Evolutionary conservation across 2,329 filamentous ascomycete species (phyloP), one percentile per base, ranked within the genome.

Genomic region (Epichloe festucae): DNA sequence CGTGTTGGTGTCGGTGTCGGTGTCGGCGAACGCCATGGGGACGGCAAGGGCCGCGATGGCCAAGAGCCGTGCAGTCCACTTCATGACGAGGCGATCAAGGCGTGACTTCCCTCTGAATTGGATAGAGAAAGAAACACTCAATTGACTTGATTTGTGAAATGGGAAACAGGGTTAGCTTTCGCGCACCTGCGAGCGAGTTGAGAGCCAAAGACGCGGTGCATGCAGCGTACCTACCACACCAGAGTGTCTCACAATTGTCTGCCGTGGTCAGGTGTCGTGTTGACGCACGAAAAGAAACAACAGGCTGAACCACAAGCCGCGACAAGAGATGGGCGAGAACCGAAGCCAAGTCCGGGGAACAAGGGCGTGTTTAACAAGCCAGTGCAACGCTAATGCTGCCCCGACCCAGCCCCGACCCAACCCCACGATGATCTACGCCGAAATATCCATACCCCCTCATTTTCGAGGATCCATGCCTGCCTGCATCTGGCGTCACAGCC

Each of bases 81-180:
- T 60, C 63, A 64, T 64, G 54, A 42, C 27, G 40, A 36, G 12
- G 41, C 41, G 41, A 23, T 43, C 19, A 21, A 17, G 11, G 11
- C 40, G 46, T 19, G 27, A 8, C 6, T 21, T n/a, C n/a, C n/a
- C 2, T 34, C 21, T 43, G 41, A 10, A 4, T 11, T 14, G 41
- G 3, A 14, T 11, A 27, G 4, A 7, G 5, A 2, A 5, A 10
- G 2, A 21, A 27, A 6, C 19, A 43, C 5, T 43, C 41, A 27
- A 23, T 43, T 23, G 19, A 11, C 19, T 27, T 23, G 8, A 10
- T 21, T 10, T 17, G 41, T 14, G 3, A 23, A 42, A 21, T 12
- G 11, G 17, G 5, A 40, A 8, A 27, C 23, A 8, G 23, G 36
- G 12, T 38, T 5, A 14, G 5, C 12, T 15, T 38, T 15, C 7